Evolutionary conservation across 2,329 filamentous ascomycete species (phyloP), one percentile per base, ranked within the genome.

Genomic region (Dactylellina sp.): DNA sequence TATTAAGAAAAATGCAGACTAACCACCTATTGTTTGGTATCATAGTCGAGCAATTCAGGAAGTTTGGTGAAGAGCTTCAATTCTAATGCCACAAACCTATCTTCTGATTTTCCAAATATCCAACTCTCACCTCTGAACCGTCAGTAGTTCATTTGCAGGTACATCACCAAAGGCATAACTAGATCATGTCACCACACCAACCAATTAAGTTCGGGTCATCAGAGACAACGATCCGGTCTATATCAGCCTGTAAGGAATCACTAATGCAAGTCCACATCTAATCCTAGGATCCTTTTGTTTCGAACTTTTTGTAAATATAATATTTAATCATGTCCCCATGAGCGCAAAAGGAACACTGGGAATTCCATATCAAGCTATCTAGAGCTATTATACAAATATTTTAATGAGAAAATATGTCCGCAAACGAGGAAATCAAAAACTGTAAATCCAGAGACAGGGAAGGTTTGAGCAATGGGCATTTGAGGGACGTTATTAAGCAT

Each of bases 41-140:
- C n/a, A 14, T 39, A 72, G 68, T 59, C 25, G 60, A 64, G 2
- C 53, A 72, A 65, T 72, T 72, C 47, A 65, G 44, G 22, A 61
- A 55, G 18, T 65, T 65, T 18, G 37, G 32, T 20, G 53, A 65
- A 1, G 55, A 56, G 37, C 37, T 40, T 14, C 37, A 3, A 40
- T 40, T 7, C n/a, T 40, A 40, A 12, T 7, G 9, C 37, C 12
- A 7, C 37, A 40, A 14, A 40, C 6, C 37, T 40, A 40, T 16
- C 12, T 7, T 40, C 14, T 12, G 12, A 22, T 2, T 47, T 4
- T 22, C 5, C 37, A 12, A 14, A 14, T 12, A 40, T 40, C 37
- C 9, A 40, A 14, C 12, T 40, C 37, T 40, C n/a, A 14, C 12
- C 28, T 32, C 28, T 32, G 28, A 32, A 9, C 28, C 28, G 9